Evolutionary conservation across 1,284 basidiomycete species (phyloP).

Genomic region (Microbotryomycetes sp.): DNA sequence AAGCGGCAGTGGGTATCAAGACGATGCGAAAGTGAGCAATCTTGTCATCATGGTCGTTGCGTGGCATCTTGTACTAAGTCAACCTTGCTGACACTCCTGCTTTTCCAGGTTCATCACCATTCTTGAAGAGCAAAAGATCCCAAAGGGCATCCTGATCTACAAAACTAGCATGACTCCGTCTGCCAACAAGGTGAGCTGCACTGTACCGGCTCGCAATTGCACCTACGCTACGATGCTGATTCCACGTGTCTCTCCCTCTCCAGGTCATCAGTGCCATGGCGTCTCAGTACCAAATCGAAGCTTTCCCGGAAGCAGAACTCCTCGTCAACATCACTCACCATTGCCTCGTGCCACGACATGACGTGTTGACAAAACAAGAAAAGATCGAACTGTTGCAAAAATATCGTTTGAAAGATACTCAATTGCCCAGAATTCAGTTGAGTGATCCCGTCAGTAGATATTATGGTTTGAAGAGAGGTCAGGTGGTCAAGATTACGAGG

Average conservation of each 20-base stretch:
- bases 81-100: not conserved
- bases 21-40: slow-evolving; percentile 81
- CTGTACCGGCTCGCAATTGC: not conserved
- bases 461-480: slow-evolving; percentile 88
- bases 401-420: slow-evolving; percentile 97
- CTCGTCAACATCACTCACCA: slow-evolving; percentile 95
- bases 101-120: slow-evolving; percentile 66
- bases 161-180: slow-evolving; percentile 94
- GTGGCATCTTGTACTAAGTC: not conserved
- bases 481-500: slow-evolving; percentile 97
- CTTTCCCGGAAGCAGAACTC: slow-evolving; percentile 92
- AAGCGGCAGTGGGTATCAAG: slow-evolving; percentile 86
- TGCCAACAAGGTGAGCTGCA: slow-evolving; percentile 70
- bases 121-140: slow-evolving; percentile 81
- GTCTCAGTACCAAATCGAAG: slow-evolving; percentile 79
- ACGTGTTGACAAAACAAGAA: slow-evolving; percentile 77
- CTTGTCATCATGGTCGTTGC: too few species aligned
- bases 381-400: slow-evolving; percentile 81
- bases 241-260: not conserved
- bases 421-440: slow-evolving; percentile 92
- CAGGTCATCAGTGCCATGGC: slow-evolving; percentile 86
- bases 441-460: slow-evolving; percentile 95
- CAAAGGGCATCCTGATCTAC: slow-evolving; percentile 90
- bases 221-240: slow-evolving; percentile 4
- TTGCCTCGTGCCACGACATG: slow-evolving; percentile 87